These are phyloP conservation scores for Botrytis medusae DNA, from an alignment of 2,329 filamentous ascomycete genomes.

Conservation along the genomic window DNA sequence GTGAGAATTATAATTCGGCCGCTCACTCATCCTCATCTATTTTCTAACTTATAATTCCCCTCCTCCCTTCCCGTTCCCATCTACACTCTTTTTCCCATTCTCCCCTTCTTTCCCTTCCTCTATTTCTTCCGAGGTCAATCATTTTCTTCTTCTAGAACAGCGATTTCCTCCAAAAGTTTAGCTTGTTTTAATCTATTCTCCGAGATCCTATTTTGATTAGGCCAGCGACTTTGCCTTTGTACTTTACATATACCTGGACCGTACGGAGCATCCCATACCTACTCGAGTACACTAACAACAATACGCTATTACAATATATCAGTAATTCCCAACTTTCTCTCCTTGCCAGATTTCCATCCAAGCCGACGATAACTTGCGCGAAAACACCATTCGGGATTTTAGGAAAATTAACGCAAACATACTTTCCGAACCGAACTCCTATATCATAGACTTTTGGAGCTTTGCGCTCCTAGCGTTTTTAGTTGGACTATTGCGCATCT, in stretches of 20 bases:
- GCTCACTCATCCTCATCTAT: neutral
- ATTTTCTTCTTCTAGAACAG: neutral
- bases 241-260: neutral
- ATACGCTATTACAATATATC: neutral
- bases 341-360: slow-evolving; percentile 1
- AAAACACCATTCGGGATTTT: neutral
- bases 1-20: neutral
- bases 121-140: neutral
- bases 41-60: neutral
- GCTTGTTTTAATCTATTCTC: slow-evolving; percentile 13
- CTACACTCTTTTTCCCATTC: slow-evolving; percentile 1
- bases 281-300: neutral
- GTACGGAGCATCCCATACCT: slow-evolving; percentile 10
- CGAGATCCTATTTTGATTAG: neutral
- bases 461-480: slow-evolving; percentile 19
- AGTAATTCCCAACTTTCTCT: slow-evolving; percentile 1
- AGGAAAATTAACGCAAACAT: slow-evolving; percentile 4
- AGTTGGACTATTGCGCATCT: slow-evolving; percentile 3
- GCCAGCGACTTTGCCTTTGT: neutral
- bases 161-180: slow-evolving; percentile 1
- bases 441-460: slow-evolving; percentile 17
- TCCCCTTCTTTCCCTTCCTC: neutral
- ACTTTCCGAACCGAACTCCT: slow-evolving; percentile 5
- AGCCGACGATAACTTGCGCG: neutral
- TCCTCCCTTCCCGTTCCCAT: neutral